These are phyloP conservation scores for Nicotiana benthamiana DNA, from an alignment of 257 asterid species.

Conservation along the genomic window DNA sequence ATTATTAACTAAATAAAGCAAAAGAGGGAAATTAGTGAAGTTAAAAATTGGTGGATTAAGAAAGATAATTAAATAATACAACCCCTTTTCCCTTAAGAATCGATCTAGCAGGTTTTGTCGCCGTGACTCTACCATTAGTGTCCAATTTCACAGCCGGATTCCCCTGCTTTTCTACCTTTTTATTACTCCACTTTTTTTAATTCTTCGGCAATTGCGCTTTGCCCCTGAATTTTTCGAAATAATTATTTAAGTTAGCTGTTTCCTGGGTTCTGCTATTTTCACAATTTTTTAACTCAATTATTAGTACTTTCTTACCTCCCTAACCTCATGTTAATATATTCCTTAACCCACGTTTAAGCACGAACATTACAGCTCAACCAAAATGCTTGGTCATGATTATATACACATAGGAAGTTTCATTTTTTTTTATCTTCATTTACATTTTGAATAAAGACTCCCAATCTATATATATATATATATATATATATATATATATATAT, in stretches of 20 bases:
- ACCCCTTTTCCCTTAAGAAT: constrained; percentile 42
- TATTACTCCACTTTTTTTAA: constrained; percentile 9
- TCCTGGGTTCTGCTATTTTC: not conserved
- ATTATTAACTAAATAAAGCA: not conserved
- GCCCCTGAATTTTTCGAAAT: constrained; percentile 8
- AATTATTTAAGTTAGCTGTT: constrained; percentile 7
- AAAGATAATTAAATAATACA: constrained; percentile 6
- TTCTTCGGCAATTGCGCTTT: constrained; percentile 30
- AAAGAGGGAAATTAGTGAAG: not conserved
- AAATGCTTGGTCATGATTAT: constrained; percentile 29
- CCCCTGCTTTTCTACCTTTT: constrained; percentile 19
- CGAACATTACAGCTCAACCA: constrained; percentile 84
- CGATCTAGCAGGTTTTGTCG: constrained; percentile 63
- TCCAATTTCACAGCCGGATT: constrained; percentile 73
- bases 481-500: too few species aligned
- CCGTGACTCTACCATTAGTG: constrained; percentile 51
- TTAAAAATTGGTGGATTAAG: not conserved
- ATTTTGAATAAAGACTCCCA: not conserved
- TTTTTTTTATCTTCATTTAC: not conserved
- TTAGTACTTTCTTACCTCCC: constrained; percentile 21
- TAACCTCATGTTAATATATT: constrained; percentile 69
- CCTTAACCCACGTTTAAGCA: constrained; percentile 89
- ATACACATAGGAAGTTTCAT: constrained; percentile 15
- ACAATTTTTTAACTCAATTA: constrained; percentile 7
- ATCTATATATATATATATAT: too few species aligned